These are phyloP conservation scores for Talaromyces atroroseus DNA, from an alignment of 2,329 filamentous ascomycete genomes.

Conservation along the genomic window DNA sequence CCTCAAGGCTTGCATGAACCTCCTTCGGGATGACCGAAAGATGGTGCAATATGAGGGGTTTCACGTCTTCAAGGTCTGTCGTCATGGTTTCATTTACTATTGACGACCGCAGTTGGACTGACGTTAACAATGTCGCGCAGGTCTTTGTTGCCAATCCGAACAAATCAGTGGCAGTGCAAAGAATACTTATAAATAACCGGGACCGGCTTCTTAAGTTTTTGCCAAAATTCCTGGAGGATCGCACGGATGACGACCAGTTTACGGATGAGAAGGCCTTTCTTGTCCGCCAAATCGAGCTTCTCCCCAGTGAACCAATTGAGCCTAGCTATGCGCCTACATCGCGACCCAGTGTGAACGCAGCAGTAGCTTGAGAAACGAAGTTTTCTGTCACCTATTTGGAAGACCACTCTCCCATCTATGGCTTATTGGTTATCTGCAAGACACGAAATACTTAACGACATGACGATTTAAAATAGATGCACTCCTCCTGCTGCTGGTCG, in stretches of 20 bases:
- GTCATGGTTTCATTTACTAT: background rate
- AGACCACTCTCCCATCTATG: background rate
- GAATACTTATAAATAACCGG: constrained; percentile 92
- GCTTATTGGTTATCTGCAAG: background rate
- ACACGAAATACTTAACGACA: background rate
- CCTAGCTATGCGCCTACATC: constrained; percentile 23
- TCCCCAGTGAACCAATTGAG: constrained; percentile 39
- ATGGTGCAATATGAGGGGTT: constrained; percentile 99
- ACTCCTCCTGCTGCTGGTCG: background rate
- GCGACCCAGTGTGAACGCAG: constrained; percentile 18
- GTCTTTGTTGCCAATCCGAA: constrained; percentile 98
- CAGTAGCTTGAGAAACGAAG: constrained; percentile 21
- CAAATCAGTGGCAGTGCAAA: constrained; percentile 92
- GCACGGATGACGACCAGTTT: constrained; percentile 97
- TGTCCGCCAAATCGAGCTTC: constrained; percentile 76
- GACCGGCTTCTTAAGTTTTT: constrained; percentile 86
- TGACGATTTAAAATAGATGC: background rate
- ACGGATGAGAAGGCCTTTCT: constrained; percentile 96
- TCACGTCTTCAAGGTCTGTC: constrained; percentile 82
- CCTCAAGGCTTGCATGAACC: constrained; percentile 96
- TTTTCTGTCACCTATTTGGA: background rate
- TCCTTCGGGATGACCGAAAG: constrained; percentile 88
- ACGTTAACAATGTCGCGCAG: constrained; percentile 31
- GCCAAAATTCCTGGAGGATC: constrained; percentile 85
- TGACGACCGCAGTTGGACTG: constrained; percentile 11